Evolutionary conservation across 2,329 filamentous ascomycete species (phyloP), one percentile per base, ranked within the genome.

Genomic region (Epichloe glyceriae): DNA sequence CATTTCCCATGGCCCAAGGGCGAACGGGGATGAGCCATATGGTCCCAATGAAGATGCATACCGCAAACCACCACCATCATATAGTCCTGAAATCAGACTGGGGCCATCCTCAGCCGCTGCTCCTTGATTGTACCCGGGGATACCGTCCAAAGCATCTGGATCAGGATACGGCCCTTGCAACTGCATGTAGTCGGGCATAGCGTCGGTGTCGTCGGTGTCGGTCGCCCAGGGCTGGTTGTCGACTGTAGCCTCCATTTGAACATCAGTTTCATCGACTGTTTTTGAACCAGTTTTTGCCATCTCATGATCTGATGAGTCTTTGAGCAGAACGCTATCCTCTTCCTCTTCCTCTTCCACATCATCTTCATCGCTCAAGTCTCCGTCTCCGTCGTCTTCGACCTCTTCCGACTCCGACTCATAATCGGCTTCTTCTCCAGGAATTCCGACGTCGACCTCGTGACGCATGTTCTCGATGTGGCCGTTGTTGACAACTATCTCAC

Each of bases 401-500:
- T 22, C 5, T 1, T 26, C 40, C 34, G 37, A 19, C 17, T 49
- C 40, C 10, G 10, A 30, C 8, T 26, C 33, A 22, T 38, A 11
- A 14, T 48, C 38, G 5, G 33, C 35, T 11, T 30, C 26, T 48
- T 45, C 39, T 42, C 41, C 50, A 3, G 40, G 35, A 35, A 54
- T 39, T n/a, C 76, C 69, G 14, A 67, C 63, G 43, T 72, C 70
- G 67, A 62, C 83, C 74, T 67, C 78, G 65, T 62, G 70, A 61
- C 75, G 88, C 80, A 61, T 78, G 65, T 62, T 61, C 47, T 77
- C 64, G 49, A 96, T 65, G 68, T 97, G 93, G 0, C 93, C 91
- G 72, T 95, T 93, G 66, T 97, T 78, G 51, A 96, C 82, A n/a
- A 95, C 75, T 45, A 97, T 82, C 52, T 86, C 74, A 50, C 88